Evolutionary conservation across 176 grass and related monocot genomes (phyloP), one percentile per base, ranked within the genome.

Genomic region (Chrysopogon serrulatus): DNA sequence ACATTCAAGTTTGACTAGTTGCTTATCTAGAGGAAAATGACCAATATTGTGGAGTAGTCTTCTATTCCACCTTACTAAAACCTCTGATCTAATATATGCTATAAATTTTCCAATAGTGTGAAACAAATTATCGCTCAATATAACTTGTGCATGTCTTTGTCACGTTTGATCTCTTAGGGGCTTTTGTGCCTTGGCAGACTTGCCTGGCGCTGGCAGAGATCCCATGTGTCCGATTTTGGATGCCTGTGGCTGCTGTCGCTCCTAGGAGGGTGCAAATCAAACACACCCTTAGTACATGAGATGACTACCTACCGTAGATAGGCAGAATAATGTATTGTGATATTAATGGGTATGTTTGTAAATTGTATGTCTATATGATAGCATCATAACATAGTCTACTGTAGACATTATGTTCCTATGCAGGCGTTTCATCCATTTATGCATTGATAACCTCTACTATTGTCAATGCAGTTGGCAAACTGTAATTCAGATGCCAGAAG

Each of bases 401-500:
- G 27, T 64, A 44, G 7, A 76, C 68, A 77, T 33, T 73, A 33
- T 17, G 17, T 77, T 88, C 26, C 27, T 24, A 16, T 27, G 15
- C 18, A 54, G 44, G 23, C 0, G 7, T 17, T 66, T 78, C 44
- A 72, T 86, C 12, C 44, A 13, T 71, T 82, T 78, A 24, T 86
- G 27, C 23, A 49, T 35, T 73, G 30, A 34, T 40, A 77, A 56
- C 15, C 40, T 79, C 56, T 78, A 41, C 2, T 53, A 41, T 37
- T 90, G 11, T 85, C 66, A 31, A 76, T 92, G 87, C 86, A 99
- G 96, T 90, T 99, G 96, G 96, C 87, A 92, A 63, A 43, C 91
- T 80, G 84, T 79, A 18, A 68, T 96, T 87, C 77, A 71, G 51
- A 94, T 94, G 87, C 89, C 93, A 54, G 89, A 89, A 85, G 91